phyloP scores from a whole-genome alignment of 768 basidiomycete species.

The Tulasnella sp. region DNA sequence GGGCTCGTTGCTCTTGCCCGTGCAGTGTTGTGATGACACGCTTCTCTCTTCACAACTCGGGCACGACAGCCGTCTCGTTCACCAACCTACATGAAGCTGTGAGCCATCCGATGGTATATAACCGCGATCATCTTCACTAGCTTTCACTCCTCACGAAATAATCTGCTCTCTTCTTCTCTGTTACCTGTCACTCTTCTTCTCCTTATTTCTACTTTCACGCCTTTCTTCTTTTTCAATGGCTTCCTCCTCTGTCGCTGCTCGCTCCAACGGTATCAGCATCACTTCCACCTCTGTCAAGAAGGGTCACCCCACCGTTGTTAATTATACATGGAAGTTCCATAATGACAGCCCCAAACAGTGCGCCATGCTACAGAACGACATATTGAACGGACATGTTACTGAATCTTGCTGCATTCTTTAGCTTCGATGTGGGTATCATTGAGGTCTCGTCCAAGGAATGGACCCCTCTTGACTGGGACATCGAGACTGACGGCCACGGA shows the following conservation, averaged over 20 bases:
- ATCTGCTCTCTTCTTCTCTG: not conserved
- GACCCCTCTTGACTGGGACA: not conserved
- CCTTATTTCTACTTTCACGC: not conserved
- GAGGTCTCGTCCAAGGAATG: not conserved
- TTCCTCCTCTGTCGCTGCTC: not conserved
- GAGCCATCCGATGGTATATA: not conserved
- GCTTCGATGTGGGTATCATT: not conserved
- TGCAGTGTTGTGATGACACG: no score
- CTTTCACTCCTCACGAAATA: not conserved
- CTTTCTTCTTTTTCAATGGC: not conserved
- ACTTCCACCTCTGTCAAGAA: not conserved
- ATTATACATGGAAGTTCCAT: not conserved
- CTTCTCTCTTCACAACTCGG: no score
- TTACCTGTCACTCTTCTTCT: not conserved
- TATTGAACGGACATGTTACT: not conserved
- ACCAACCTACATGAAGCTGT: not conserved
- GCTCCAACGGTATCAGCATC: not conserved
- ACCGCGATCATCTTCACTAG: no score
- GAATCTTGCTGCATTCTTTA: not conserved
- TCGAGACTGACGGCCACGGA: not conserved
- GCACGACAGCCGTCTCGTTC: no score
- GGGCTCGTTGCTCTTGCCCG: no score
- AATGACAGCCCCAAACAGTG: not conserved
- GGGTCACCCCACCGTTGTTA: not conserved
- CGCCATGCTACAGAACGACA: not conserved